These are phyloP conservation scores for Sistotremastrum suecicum DNA, from an alignment of 768 basidiomycete genomes.

Conservation along the genomic window DNA sequence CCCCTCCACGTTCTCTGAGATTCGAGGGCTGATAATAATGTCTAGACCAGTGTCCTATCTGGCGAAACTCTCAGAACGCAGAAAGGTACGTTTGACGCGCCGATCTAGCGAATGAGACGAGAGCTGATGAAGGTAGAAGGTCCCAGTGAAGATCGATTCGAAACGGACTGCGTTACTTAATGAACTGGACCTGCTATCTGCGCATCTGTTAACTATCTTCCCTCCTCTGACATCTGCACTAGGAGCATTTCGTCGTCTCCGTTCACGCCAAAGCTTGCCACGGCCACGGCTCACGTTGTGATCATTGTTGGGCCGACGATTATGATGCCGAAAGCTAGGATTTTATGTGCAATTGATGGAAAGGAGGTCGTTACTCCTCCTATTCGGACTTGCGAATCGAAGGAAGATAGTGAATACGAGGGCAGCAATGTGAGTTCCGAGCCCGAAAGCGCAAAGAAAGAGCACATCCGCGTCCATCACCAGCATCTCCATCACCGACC, in stretches of 20 bases:
- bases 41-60: too few relatives aligned
- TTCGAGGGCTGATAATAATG: too few relatives aligned
- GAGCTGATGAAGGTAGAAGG: too few relatives aligned
- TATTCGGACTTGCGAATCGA: slow-evolving; percentile 11
- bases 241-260: slow-evolving; percentile 17
- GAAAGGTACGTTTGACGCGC: too few relatives aligned
- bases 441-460: too few relatives aligned
- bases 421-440: neutral
- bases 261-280: slow-evolving; percentile 3
- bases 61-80: too few relatives aligned
- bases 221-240: slow-evolving; percentile 56
- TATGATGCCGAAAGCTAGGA: slow-evolving; percentile 42
- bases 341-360: slow-evolving; percentile 51
- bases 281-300: slow-evolving; percentile 39
- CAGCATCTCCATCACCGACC: too few relatives aligned
- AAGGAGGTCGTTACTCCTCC: slow-evolving; percentile 36
- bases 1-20: too few relatives aligned
- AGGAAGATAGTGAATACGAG: neutral
- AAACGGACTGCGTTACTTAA: slow-evolving; percentile 46
- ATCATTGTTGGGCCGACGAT: slow-evolving; percentile 55
- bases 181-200: slow-evolving; percentile 57
- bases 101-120: too few relatives aligned
- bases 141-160: too few relatives aligned
- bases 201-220: slow-evolving; percentile 65
- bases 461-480: too few relatives aligned